These are phyloP conservation scores for Phytopythium kandeliae DNA, from an alignment of 352 stramenopile genomes.

Conservation along the genomic window DNA sequence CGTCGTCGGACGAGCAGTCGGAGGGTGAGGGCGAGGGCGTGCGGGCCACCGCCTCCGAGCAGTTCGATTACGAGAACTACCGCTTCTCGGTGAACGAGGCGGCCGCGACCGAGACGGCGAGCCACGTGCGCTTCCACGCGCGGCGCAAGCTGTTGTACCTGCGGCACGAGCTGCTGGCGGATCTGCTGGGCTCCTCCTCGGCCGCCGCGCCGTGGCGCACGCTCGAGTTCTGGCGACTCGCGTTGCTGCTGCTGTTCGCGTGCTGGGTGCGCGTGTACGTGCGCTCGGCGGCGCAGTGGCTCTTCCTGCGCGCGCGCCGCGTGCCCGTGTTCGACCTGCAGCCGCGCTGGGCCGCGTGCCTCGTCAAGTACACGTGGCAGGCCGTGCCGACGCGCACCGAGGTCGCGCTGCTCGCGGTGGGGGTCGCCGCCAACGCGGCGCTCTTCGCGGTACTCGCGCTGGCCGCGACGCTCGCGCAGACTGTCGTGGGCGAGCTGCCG, in stretches of 20 bases:
- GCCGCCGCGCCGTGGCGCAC: constrained; percentile 36
- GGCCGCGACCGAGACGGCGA: constrained; percentile 35
- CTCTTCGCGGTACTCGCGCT: constrained; percentile 46
- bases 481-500: constrained; percentile 57
- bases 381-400: constrained; percentile 57
- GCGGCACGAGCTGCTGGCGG: constrained; percentile 70
- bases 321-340: constrained; percentile 81
- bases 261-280: constrained; percentile 87
- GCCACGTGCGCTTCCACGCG: constrained; percentile 54
- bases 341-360: constrained; percentile 50
- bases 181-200: constrained; percentile 24
- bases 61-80: constrained; percentile 39
- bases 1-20: background rate
- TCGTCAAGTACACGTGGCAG: constrained; percentile 83
- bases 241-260: constrained; percentile 52
- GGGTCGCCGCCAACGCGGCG: constrained; percentile 43
- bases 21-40: background rate
- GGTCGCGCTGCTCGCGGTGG: constrained; percentile 61
- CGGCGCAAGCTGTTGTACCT: constrained; percentile 76
- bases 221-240: constrained; percentile 77
- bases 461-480: constrained; percentile 30
- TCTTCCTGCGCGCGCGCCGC: constrained; percentile 58
- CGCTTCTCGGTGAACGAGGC: constrained; percentile 46
- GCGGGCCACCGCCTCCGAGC: background rate
- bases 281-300: constrained; percentile 85